Percentiles rank a stretch among this genome's conserved stretches.
Conservation (phyloP, 345 rosid species). For the Euclidium syriacum region DNA sequence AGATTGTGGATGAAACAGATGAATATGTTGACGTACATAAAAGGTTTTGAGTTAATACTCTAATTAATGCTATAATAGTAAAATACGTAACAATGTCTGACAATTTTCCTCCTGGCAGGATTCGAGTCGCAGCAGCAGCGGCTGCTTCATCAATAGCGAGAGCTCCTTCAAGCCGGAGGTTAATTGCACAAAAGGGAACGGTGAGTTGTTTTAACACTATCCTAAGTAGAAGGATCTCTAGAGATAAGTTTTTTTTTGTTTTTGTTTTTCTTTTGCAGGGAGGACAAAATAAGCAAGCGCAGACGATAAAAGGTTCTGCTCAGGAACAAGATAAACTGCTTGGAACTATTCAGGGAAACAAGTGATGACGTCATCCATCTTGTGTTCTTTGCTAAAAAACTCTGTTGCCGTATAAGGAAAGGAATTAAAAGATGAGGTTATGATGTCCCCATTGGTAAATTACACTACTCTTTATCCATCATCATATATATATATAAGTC, state of each 20-base stretch:
- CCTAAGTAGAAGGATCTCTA: too few species aligned
- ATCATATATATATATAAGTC: neutral
- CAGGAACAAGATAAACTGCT: conserved; percentile 22
- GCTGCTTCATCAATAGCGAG: conserved; percentile 96
- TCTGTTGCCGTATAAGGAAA: neutral
- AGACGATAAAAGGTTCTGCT: conserved; percentile 10
- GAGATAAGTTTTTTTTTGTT: too few species aligned
- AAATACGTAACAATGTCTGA: neutral
- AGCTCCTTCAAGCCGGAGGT: conserved; percentile 78
- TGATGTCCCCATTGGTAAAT: neutral
- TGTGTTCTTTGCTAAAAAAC: neutral
- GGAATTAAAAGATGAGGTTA: neutral
- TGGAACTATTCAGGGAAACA: conserved; percentile 15
- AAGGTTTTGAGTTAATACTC: conserved; percentile 40
- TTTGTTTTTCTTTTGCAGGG: conserved; percentile 6
- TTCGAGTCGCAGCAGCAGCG: conserved; percentile 92
- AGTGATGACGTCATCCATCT: neutral
- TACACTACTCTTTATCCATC: neutral
- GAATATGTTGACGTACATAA: conserved; percentile 97
- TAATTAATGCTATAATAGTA: neutral
- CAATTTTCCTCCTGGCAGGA: conserved; percentile 39
- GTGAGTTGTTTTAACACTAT: too few species aligned
- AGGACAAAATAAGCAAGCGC: conserved; percentile 26
- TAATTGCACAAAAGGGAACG: conserved; percentile 42
- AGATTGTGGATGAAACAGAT: conserved; percentile 98